Base-by-base conservation (phyloP, 2,329 filamentous ascomycete genomes). In the Paracoccidioides lutzii region DNA sequence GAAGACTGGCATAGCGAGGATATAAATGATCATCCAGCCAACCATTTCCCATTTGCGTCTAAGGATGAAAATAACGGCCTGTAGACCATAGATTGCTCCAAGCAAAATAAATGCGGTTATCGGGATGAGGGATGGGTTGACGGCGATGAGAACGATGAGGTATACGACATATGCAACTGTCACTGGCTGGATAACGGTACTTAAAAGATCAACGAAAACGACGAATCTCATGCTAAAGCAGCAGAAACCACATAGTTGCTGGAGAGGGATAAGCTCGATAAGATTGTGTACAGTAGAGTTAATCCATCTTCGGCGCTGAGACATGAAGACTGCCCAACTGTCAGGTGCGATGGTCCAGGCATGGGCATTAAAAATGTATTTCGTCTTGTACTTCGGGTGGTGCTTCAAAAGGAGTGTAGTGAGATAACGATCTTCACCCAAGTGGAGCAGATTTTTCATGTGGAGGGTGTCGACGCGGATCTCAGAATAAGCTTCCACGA, bases 171-270 rank as follows among this genome's bases (percentile, higher is more conserved):
- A 98, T 8, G 83, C 88, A 22, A 96, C 79, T 1, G 88, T 93
- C 57, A 96, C 89, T 2, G 93, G 93, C 68, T 95, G 90, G 51
- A 97, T 84, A 55, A 97, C 75, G 1, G 93, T 98, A 55, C 88
- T 93, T 60, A 98, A 77, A 64, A 98, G 76, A 72, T 98, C 93
- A 63, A 98, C 71, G 67, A 98, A 95, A 62, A 98, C 90, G 57
- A 98, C 81, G 72, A 98, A 98, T 65, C 93, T 86, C 93, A 98
- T 98, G 73, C 88, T 94, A 78, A 98, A 98, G 75, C 93, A 98
- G 79, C 93, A 98, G 84, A 98, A 98, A 74, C 93, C 93, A 72
- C 93, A 98, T 52, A 98, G 86, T 70, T 97, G 88, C 59, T 87
- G 83, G 71, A 98, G 78, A 5, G 91, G 90, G 60, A 97, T 91